These are phyloP conservation scores for Fraxinus quadrangulata DNA, from an alignment of 257 asterid species.

Conservation along the genomic window DNA sequence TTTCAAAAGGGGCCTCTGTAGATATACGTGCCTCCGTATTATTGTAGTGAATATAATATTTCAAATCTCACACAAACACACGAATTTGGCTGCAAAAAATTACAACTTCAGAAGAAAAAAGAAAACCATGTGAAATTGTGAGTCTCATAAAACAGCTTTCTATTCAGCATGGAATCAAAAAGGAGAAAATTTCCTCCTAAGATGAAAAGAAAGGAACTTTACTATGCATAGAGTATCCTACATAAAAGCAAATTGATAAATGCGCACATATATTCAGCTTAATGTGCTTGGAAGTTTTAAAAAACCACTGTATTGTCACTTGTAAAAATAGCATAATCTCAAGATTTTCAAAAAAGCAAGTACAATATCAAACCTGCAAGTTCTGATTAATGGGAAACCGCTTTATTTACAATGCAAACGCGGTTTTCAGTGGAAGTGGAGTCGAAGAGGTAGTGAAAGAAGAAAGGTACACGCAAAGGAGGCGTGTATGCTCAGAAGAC, in stretches of 20 bases:
- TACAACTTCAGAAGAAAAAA: not conserved
- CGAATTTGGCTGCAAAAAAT: not conserved
- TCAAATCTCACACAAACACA: not conserved
- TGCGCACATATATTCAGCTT: not conserved
- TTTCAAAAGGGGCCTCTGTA: not conserved
- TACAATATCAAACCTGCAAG: not conserved
- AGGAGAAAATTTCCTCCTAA: not conserved
- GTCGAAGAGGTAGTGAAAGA: not conserved
- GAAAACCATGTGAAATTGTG: not conserved
- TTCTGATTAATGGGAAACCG: not conserved
- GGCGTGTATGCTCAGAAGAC: not conserved
- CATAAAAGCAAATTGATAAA: not conserved
- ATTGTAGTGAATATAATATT: not conserved
- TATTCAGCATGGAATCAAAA: not conserved
- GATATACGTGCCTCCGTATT: not conserved
- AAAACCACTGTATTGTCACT: not conserved
- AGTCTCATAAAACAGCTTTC: not conserved
- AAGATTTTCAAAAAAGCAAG: not conserved
- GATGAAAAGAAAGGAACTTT: not conserved
- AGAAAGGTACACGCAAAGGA: not conserved
- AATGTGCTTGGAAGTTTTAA: not conserved
- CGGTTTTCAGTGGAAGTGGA: conserved; percentile 1
- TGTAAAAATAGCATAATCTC: not conserved
- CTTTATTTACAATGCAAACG: not conserved
- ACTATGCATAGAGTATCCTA: not conserved